Conservation (phyloP, 1,284 basidiomycete genomes). For the Ceratorhiza oryzae-sativae region DNA sequence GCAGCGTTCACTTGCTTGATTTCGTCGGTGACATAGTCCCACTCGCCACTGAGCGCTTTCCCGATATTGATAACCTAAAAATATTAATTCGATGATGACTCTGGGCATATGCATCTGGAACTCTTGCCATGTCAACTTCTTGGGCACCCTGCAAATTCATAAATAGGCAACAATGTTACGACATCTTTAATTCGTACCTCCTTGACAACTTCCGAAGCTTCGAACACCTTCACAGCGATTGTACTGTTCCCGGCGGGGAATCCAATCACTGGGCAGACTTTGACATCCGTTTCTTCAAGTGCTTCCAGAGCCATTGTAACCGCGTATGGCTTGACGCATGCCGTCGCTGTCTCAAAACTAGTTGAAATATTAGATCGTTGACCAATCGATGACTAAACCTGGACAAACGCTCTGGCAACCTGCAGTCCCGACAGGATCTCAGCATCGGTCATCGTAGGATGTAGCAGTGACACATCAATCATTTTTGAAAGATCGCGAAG, state of each 20-base stretch:
- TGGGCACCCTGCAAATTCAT: constrained; percentile 37
- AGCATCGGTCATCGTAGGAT: constrained; percentile 45
- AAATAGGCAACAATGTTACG: background rate
- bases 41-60: constrained; percentile 45
- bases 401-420: constrained; percentile 34
- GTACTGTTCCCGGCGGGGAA: constrained; percentile 45
- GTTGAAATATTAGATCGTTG: background rate
- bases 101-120: background rate
- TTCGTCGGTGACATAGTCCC: constrained; percentile 45
- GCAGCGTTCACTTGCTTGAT: constrained; percentile 45
- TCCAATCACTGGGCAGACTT: constrained; percentile 45
- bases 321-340: constrained; percentile 45
- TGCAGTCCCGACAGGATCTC: constrained; percentile 43
- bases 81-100: background rate
- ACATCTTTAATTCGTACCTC: background rate
- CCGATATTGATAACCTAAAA: constrained; percentile 43
- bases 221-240: constrained; percentile 41
- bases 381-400: background rate
- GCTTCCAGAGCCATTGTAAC: constrained; percentile 43
- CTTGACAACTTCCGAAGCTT: constrained; percentile 39
- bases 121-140: constrained; percentile 45
- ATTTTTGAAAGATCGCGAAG: constrained; percentile 41
- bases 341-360: constrained; percentile 43
- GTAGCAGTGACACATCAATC: constrained; percentile 45
- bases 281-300: constrained; percentile 41